Conservation (phyloP, 1,284 basidiomycete species). For the Wolfiporia cocos region DNA sequence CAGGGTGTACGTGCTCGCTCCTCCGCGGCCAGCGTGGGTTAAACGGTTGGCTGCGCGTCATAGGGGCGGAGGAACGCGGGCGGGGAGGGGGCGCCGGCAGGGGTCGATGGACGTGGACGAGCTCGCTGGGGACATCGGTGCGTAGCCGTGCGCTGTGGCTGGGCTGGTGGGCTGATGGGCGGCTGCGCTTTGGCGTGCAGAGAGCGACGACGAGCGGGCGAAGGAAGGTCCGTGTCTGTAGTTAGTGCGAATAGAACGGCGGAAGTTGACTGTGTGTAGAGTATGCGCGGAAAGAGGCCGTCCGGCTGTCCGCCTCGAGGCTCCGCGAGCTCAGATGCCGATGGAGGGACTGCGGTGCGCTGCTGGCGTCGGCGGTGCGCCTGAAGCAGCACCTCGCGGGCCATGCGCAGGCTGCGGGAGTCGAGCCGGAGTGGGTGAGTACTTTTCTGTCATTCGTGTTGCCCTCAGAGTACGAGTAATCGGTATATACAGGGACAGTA, state of each 20-base stretch:
- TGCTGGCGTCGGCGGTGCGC: conserved; percentile 46
- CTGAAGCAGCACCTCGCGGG: conserved; percentile 44
- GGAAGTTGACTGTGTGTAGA: conserved; percentile 6
- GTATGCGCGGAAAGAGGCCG: conserved; percentile 10
- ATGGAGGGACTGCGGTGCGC: conserved; percentile 51
- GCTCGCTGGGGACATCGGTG: conserved; percentile 13
- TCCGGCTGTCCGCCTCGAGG: conserved; percentile 34
- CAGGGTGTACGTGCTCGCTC: conserved; percentile 8
- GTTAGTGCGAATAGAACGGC: neutral
- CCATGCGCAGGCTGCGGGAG: conserved; percentile 45
- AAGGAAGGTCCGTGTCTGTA: conserved; percentile 7
- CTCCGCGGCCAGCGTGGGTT: conserved; percentile 23
- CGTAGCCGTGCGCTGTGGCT: conserved; percentile 6
- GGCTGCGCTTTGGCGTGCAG: conserved; percentile 1
- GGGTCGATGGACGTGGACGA: conserved; percentile 11
- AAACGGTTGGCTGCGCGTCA: conserved; percentile 11
- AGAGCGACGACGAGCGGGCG: conserved; percentile 7
- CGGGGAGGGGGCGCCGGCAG: neutral
- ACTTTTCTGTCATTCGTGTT: too few species aligned
- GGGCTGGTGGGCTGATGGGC: conserved; percentile 3
- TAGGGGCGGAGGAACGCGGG: conserved; percentile 9
- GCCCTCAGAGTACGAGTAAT: too few species aligned
- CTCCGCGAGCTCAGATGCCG: conserved; percentile 43
- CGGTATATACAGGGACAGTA: conserved; percentile 14
- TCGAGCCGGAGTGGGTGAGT: too few species aligned